Base-by-base conservation (phyloP, 768 basidiomycete genomes). In the Russula ochroleuca region DNA sequence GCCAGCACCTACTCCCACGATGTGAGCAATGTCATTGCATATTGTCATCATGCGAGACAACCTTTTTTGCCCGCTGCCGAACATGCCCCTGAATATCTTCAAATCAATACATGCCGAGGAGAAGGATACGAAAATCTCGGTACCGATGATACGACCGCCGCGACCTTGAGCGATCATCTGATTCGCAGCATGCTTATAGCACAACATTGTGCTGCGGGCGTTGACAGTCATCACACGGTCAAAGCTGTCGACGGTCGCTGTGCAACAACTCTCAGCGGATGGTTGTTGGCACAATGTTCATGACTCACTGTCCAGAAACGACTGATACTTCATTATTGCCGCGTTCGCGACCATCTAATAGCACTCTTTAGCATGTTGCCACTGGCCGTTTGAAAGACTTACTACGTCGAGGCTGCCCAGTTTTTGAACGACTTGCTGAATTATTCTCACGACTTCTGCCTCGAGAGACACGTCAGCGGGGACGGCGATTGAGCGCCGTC, bases 121-220 rank as follows among this genome's bases (percentile, higher is more conserved):
- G 4, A 1, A 33, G 8, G 40, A 11, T 15, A 43, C 25, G 35
- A 47, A 47, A 21, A 45, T 8, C n/a, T 19, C 14, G 8, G 21
- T 28, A 64, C 59, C 63, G 1, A 64, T 60, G 23, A 64, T 64
- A 40, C 63, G 58, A 14, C 63, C 63, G 1, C 67, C 67, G 28
- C 47, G 48, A 7, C 67, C 61, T 65, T 68, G 68, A 8, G 61
- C 61, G 23, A 71, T 56, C 70, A 71, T 71, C 57, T 70, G 70
- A 48, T 67, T 67, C 23, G 61, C 70, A 1, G 70, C 70, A 31
- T 63, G 33, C 57, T 70, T 71, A 62, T 71, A 71, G 50, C 70
- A 71, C 8, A 70, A 45, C 63, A 71, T 65, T 35, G 64, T 63
- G 41, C 67, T 41, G 3, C 61, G 63, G 17, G 47, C 63, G 37